These are phyloP conservation scores for Eimeria zaria DNA, from an alignment of 169 alveolate species.

Conservation along the genomic window DNA sequence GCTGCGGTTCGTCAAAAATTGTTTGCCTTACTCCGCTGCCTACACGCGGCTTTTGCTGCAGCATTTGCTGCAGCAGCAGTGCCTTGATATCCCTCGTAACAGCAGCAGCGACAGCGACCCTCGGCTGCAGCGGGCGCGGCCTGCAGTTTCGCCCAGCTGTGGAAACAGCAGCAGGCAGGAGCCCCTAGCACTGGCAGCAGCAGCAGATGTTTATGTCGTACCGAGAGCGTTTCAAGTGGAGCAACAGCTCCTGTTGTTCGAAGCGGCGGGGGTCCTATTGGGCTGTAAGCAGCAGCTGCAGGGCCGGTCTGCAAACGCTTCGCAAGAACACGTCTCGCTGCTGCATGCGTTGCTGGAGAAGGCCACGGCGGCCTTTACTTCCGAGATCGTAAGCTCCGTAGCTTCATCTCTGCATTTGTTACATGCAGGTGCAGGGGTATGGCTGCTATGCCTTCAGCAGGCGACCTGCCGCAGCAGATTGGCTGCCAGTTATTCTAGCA, in stretches of 20 bases:
- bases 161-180: constrained; percentile 73
- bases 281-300: constrained; percentile 63
- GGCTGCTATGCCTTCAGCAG: not conserved
- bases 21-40: constrained; percentile 52
- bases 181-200: constrained; percentile 58
- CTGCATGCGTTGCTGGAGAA: constrained; percentile 58
- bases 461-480: not conserved
- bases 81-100: constrained; percentile 70
- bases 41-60: constrained; percentile 67
- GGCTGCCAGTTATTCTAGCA: not conserved
- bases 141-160: constrained; percentile 50
- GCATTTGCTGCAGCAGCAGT: constrained; percentile 75
- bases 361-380: constrained; percentile 60
- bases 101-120: not conserved
- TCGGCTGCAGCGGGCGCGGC: constrained; percentile 57
- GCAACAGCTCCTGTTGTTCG: constrained; percentile 62
- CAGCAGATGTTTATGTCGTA: constrained; percentile 59
- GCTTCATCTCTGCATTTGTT: not conserved
- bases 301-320: not conserved
- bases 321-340: constrained; percentile 46
- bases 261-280: constrained; percentile 61
- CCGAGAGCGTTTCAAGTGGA: constrained; percentile 73
- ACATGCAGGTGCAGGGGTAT: not conserved
- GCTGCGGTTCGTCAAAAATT: constrained; percentile 67
- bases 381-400: not conserved